Conservation (phyloP, 108 stramenopile genomes). For the Cyclotella atomus region DNA sequence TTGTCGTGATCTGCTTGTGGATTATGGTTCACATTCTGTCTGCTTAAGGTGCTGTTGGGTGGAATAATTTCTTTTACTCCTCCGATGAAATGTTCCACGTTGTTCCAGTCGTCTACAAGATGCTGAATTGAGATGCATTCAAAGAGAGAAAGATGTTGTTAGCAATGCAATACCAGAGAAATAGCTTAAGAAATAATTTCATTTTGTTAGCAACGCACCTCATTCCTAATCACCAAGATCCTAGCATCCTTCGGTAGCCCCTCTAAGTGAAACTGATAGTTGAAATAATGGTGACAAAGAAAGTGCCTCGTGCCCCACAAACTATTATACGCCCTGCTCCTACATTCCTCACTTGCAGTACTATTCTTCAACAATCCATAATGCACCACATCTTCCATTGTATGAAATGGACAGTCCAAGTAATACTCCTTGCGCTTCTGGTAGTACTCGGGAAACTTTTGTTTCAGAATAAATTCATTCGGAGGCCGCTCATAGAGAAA, state of each 20-base stretch:
- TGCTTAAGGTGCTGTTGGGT: conserved; percentile 4
- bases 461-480: conserved; percentile 15
- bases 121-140: neutral
- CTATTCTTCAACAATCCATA: conserved; percentile 28
- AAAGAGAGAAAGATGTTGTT: too few relatives aligned
- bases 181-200: neutral
- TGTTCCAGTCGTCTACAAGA: conserved; percentile 32
- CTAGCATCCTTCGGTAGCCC: conserved; percentile 20
- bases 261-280: conserved; percentile 52
- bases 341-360: conserved; percentile 17
- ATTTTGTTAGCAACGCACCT: conserved; percentile 2
- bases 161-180: neutral
- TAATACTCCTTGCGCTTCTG: conserved; percentile 10
- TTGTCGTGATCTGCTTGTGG: conserved; percentile 17
- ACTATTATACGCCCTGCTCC: conserved; percentile 12
- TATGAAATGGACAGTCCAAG: conserved; percentile 43
- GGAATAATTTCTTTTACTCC: conserved; percentile 30
- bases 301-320: conserved; percentile 22
- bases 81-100: conserved; percentile 29
- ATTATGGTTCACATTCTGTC: conserved; percentile 12
- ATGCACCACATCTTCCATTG: conserved; percentile 29
- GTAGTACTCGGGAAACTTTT: conserved; percentile 19
- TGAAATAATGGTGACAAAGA: conserved; percentile 38
- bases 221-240: conserved; percentile 43
- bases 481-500: conserved; percentile 37